These are phyloP conservation scores for Beauveria bassiana DNA, from an alignment of 2,329 filamentous ascomycete species.

Conservation along the genomic window DNA sequence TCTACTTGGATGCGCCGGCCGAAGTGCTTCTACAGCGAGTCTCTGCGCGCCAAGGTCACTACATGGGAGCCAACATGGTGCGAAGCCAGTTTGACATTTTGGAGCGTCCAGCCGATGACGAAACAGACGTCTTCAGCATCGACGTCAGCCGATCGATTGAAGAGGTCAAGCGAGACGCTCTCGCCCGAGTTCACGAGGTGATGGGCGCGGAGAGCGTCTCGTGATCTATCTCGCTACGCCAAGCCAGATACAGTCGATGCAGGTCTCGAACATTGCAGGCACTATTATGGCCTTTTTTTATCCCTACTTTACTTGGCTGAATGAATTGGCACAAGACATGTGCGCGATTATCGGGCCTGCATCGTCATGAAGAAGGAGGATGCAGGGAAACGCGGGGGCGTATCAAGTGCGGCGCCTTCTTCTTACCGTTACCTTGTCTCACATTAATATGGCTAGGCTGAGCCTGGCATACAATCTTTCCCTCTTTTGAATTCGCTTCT, in stretches of 20 bases:
- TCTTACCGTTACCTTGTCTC: conserved; percentile 1
- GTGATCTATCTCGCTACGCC: background rate
- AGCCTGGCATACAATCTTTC: background rate
- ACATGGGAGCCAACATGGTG: conserved; percentile 95
- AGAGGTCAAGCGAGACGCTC: conserved; percentile 52
- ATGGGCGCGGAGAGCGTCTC: conserved; percentile 27
- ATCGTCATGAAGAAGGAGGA: background rate
- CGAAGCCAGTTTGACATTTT: conserved; percentile 82
- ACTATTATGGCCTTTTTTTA: background rate
- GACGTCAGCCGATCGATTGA: conserved; percentile 55
- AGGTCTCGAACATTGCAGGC: background rate
- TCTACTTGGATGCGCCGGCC: conserved; percentile 78
- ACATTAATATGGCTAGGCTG: background rate
- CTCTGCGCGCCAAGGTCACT: conserved; percentile 68
- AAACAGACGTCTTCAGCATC: conserved; percentile 63
- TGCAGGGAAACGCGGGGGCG: background rate
- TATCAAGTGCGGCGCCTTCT: background rate
- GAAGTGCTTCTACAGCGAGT: conserved; percentile 70
- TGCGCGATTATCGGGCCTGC: background rate
- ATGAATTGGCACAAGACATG: background rate
- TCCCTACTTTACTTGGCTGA: background rate
- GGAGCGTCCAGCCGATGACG: conserved; percentile 68
- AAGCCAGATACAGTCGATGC: background rate
- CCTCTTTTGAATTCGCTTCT: background rate
- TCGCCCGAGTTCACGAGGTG: conserved; percentile 48